phyloP scores from a whole-genome alignment of 2,329 filamentous ascomycete genomes.

The Juglanconis juglandina region DNA sequence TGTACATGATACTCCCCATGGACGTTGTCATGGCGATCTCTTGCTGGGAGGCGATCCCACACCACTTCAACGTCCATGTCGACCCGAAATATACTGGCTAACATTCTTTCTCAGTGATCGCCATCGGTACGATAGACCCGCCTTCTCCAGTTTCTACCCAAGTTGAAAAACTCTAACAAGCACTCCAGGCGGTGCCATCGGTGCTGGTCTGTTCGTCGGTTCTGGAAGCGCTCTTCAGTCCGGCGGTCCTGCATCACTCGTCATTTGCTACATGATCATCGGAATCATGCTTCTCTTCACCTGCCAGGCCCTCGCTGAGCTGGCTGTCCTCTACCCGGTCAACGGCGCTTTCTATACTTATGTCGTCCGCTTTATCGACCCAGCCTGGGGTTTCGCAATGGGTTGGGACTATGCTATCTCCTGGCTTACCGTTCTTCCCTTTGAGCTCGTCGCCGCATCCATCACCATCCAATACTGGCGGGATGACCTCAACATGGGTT shows the following conservation, averaged over 20 bases:
- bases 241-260: slow-evolving; percentile 55
- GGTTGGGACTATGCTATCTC: slow-evolving; percentile 52
- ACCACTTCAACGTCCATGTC: background rate
- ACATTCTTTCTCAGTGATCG: slow-evolving; percentile 32
- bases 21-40: background rate
- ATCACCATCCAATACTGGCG: slow-evolving; percentile 55
- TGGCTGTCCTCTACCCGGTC: slow-evolving; percentile 58
- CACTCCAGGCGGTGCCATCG: slow-evolving; percentile 39
- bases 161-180: background rate
- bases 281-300: slow-evolving; percentile 57
- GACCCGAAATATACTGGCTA: background rate
- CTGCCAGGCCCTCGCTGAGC: slow-evolving; percentile 57
- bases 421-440: slow-evolving; percentile 49
- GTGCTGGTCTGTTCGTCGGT: slow-evolving; percentile 66
- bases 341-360: slow-evolving; percentile 64
- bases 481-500: slow-evolving; percentile 42
- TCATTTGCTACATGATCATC: slow-evolving; percentile 53
- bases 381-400: slow-evolving; percentile 54
- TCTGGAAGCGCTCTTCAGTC: slow-evolving; percentile 56
- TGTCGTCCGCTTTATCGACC: slow-evolving; percentile 58
- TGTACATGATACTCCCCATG: background rate
- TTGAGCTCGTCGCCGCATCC: slow-evolving; percentile 52
- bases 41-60: background rate
- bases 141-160: background rate
- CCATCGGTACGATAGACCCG: slow-evolving; percentile 33